These are phyloP conservation scores for Alternaria ventricosa DNA, from an alignment of 2,329 filamentous ascomycete genomes.

Conservation along the genomic window DNA sequence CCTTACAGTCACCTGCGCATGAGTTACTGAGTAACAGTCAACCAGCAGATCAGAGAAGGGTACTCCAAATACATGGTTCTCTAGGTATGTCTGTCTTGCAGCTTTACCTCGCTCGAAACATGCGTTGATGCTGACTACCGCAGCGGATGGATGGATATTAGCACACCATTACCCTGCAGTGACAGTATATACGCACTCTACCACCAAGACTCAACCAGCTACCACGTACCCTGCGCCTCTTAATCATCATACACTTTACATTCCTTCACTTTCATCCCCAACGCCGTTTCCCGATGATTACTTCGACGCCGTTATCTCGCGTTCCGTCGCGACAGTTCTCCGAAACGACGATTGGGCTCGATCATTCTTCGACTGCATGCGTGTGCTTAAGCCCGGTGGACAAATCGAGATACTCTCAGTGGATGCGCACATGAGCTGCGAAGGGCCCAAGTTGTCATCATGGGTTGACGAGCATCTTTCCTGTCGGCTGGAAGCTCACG, in stretches of 20 bases:
- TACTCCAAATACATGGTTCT: conserved; percentile 35
- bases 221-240: conserved; percentile 34
- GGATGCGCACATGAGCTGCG: conserved; percentile 33
- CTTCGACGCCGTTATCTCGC: conserved; percentile 35
- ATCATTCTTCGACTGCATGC: conserved; percentile 38
- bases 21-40: conserved; percentile 29
- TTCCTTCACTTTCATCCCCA: conserved; percentile 27
- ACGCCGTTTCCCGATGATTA: conserved; percentile 35
- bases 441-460: conserved; percentile 25
- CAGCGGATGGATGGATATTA: conserved; percentile 37
- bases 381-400: conserved; percentile 35
- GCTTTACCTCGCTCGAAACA: neutral
- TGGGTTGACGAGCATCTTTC: conserved; percentile 37
- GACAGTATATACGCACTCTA: conserved; percentile 35
- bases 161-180: conserved; percentile 32
- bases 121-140: conserved; percentile 3
- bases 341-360: conserved; percentile 38
- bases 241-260: conserved; percentile 36
- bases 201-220: conserved; percentile 24
- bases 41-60: conserved; percentile 28
- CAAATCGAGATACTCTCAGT: conserved; percentile 36
- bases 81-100: conserved; percentile 18
- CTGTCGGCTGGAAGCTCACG: conserved; percentile 27
- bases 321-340: conserved; percentile 29
- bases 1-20: conserved; percentile 34